Percentiles rank a stretch among this genome's conserved stretches.
Conservation (phyloP, 2,329 filamentous ascomycete genomes). For the Pezicula radicicola region DNA sequence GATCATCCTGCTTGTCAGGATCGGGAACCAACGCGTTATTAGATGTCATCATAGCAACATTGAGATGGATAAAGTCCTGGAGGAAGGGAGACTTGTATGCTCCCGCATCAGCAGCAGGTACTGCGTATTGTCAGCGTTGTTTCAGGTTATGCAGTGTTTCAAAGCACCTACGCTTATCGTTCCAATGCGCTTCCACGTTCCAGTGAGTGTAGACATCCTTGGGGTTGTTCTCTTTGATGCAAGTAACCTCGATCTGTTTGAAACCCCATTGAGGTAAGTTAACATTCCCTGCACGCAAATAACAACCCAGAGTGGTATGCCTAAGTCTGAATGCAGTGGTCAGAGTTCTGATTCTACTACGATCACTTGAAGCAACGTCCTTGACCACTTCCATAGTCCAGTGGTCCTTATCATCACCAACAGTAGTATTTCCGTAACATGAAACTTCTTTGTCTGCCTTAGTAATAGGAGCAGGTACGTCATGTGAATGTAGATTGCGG, state of each 20-base stretch:
- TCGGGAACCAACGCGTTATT: slow-evolving; percentile 98
- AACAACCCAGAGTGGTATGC: slow-evolving; percentile 82
- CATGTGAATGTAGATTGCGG: slow-evolving; percentile 94
- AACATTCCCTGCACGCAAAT: slow-evolving; percentile 90
- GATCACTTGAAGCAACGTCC: slow-evolving; percentile 76
- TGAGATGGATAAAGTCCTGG: slow-evolving; percentile 95
- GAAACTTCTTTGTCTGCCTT: slow-evolving; percentile 93
- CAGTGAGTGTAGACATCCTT: slow-evolving; percentile 95
- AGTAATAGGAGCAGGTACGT: slow-evolving; percentile 81
- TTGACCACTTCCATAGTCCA: slow-evolving; percentile 91
- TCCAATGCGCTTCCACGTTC: slow-evolving; percentile 95
- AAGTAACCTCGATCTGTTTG: slow-evolving; percentile 98
- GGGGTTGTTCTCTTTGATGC: slow-evolving; percentile 88
- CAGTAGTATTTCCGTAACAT: slow-evolving; percentile 89
- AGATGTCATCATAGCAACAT: slow-evolving; percentile 99
- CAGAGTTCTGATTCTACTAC: slow-evolving; percentile 81
- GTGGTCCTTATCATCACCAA: slow-evolving; percentile 97
- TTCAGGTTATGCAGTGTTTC: background rate
- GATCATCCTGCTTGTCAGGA: slow-evolving; percentile 97
- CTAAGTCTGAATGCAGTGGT: slow-evolving; percentile 90
- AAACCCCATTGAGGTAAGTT: slow-evolving; percentile 99
- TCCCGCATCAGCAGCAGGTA: slow-evolving; percentile 83
- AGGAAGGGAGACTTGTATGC: slow-evolving; percentile 96
- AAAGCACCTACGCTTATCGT: slow-evolving; percentile 76
- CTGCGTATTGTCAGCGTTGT: slow-evolving; percentile 44